Evolutionary conservation across 495 filamentous ascomycete genomes (phyloP).

Genomic region (Neurospora sp.): DNA sequence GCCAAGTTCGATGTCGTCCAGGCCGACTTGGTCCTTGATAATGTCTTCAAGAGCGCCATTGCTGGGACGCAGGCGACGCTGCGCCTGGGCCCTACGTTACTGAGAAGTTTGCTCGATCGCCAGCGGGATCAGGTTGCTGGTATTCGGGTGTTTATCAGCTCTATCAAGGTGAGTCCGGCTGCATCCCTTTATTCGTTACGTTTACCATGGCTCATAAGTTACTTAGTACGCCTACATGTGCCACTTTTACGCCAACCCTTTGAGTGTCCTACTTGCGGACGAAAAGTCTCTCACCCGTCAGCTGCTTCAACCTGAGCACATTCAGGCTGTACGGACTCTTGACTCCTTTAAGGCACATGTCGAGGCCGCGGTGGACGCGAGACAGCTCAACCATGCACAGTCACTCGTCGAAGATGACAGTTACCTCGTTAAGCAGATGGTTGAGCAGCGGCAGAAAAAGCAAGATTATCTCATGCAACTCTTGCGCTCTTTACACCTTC

Average conservation of each 20-base stretch:
- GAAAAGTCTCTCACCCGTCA: constrained; percentile 19
- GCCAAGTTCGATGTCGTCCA: constrained; percentile 77
- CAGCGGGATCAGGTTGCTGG: constrained; percentile 82
- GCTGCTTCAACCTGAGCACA: constrained; percentile 46
- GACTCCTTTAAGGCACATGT: constrained; percentile 61
- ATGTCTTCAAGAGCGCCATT: constrained; percentile 63
- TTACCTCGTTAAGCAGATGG: constrained; percentile 18
- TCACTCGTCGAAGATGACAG: constrained; percentile 32
- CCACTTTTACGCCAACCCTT: constrained; percentile 85
- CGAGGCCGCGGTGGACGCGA: constrained; percentile 28
- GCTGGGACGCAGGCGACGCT: constrained; percentile 43
- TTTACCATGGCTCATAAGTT: neutral
- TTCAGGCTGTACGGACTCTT: constrained; percentile 67
- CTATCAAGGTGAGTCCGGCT: constrained; percentile 57
- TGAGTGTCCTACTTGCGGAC: constrained; percentile 56
- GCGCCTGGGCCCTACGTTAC: constrained; percentile 57
- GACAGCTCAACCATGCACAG: constrained; percentile 24
- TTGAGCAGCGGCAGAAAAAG: constrained; percentile 11
- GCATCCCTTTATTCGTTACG: neutral
- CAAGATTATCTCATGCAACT: constrained; percentile 16
- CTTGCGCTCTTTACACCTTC: constrained; percentile 19
- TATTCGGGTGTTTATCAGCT: constrained; percentile 66
- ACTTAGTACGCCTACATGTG: constrained; percentile 85
- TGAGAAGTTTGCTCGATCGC: constrained; percentile 58
- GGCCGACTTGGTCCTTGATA: constrained; percentile 63